Base-by-base conservation (phyloP, 768 basidiomycete species). In the Pulveroboletus ravenelii region DNA sequence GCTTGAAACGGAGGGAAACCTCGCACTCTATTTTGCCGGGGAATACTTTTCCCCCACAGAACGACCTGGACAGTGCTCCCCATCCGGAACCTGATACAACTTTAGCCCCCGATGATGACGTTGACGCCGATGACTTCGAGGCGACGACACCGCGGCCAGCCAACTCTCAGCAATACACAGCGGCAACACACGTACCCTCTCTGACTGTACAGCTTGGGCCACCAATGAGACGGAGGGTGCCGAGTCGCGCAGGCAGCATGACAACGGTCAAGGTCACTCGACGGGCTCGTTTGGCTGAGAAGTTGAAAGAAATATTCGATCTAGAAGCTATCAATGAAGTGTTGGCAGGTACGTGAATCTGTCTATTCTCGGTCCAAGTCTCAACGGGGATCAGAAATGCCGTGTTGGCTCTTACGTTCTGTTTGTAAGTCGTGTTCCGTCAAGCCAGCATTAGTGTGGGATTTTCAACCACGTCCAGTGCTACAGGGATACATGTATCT, bases 401-500 rank as follows among this genome's bases (percentile, higher is more conserved):
- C 91, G 1, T 96, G 93, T 65, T 97, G 93, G 91, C 74, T 97
- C 10, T 71, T 97, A 50, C 82, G 92, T 45, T 92, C 89, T 44
- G 82, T 94, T 56, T 72, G 93, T 94, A 62, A 78, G 93, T 84
- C 30, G 36, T 23, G 29, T 44, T 45, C 5, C 31, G 23, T 45
- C 43, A 25, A 20, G 13, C 7, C 10, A 25, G 29, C 25, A 6
- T 27, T 31, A 23, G n/a, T 45, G 5, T 37, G 5, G n/a, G 23
- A 9, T 45, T 41, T 52, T 54, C 17, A 57, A 20, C 31, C 45
- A 52, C 14, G 34, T 37, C 20, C 66, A 89, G 92, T 98, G 55
- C 76, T 99, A 30, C 95, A 99, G 70, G 95, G 95, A 2, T 98
- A 95, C 65, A 90, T 99, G 81, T 99, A 95, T 67, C 75, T 98